Percentiles rank a stretch among this genome's conserved stretches.
Evolutionary conservation across 23 red algal species (phyloP).

Genomic region (Agarophyton chilense): DNA sequence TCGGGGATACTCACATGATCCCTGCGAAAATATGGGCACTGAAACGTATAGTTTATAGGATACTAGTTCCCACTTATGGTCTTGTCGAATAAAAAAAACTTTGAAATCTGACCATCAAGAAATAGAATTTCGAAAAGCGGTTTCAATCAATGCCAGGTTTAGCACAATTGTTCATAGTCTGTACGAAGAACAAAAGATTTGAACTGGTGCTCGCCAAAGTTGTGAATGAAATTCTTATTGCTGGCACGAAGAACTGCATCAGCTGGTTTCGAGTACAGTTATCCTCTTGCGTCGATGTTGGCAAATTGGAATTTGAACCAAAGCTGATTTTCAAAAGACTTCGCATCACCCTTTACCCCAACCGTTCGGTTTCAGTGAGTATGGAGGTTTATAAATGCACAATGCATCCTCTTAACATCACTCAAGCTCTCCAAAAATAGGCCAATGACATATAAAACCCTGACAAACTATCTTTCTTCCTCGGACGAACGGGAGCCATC

Average conservation of each 20-base stretch:
- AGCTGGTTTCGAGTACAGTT: neutral
- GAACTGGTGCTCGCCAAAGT: constrained; percentile 9
- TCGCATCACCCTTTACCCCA: neutral
- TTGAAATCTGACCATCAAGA: constrained; percentile 18
- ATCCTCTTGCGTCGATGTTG: neutral
- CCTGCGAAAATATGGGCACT: constrained; percentile 19
- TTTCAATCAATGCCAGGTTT: neutral
- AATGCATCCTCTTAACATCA: neutral
- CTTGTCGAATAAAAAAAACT: constrained; percentile 2
- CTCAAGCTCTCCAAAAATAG: neutral
- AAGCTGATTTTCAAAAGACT: constrained; percentile 38
- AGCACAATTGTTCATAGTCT: neutral
- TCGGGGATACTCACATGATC: neutral
- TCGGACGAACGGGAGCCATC: too few species aligned
- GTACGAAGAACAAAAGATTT: neutral
- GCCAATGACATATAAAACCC: neutral
- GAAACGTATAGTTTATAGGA: too few species aligned
- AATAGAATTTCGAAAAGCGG: neutral
- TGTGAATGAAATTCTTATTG: constrained; percentile 3
- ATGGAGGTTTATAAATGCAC: constrained; percentile 37
- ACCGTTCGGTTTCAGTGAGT: neutral
- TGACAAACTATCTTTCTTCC: neutral
- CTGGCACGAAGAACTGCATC: neutral
- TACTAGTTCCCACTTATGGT: too few species aligned
- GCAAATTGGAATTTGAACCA: neutral